Evolutionary conservation across 441 rosid genomes (phyloP).

Genomic region (Manihot esculenta): DNA sequence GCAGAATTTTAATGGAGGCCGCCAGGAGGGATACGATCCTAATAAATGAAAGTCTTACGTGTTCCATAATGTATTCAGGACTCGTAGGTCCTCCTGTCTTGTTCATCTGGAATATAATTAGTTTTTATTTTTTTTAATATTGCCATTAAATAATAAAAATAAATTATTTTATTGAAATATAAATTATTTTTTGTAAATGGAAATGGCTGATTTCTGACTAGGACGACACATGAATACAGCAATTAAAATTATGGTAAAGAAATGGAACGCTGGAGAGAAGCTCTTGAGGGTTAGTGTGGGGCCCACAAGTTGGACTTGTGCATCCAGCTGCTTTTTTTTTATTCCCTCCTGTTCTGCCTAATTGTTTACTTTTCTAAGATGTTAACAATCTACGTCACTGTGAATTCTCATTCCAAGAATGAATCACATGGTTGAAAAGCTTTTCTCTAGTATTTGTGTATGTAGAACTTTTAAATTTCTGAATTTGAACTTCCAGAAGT

Average conservation of each 20-base stretch:
- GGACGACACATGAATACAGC: too few relatives aligned
- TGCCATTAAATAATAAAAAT: too few relatives aligned
- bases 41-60: neutral
- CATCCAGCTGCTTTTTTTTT: neutral
- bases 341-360: neutral
- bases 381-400: neutral
- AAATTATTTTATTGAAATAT: too few relatives aligned
- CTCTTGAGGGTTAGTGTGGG: neutral
- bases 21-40: too few relatives aligned
- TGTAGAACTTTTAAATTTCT: neutral
- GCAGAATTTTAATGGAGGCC: neutral
- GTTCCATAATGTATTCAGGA: too few relatives aligned
- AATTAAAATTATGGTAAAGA: neutral
- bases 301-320: neutral
- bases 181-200: too few relatives aligned
- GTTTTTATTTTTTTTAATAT: too few relatives aligned
- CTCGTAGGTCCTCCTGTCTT: neutral
- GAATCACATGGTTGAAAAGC: neutral
- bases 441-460: neutral
- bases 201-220: too few relatives aligned
- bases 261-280: neutral
- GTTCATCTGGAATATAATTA: neutral
- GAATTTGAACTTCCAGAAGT: slow-evolving; percentile 9
- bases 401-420: neutral
- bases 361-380: neutral